Percentiles rank a stretch among this genome's conserved stretches.
These are phyloP conservation scores for Physcomitrellopsis africana DNA, from an alignment of 225 moss, liverwort and hornwort genomes.

Conservation along the genomic window DNA sequence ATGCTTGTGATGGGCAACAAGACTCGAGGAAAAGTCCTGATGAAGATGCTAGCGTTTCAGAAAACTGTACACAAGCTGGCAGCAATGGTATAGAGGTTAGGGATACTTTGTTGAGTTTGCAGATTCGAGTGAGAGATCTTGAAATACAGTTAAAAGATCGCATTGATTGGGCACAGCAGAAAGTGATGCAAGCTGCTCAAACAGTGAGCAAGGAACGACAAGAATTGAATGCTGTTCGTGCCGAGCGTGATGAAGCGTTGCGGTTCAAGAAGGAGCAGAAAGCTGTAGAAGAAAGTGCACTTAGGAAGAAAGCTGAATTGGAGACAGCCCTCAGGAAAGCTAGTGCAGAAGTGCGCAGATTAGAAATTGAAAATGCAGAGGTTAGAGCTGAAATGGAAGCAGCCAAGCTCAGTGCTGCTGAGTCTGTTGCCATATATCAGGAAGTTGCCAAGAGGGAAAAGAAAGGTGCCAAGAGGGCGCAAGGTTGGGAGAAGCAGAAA, in stretches of 20 bases:
- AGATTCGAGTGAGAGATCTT: conserved; percentile 48
- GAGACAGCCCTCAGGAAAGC: conserved; percentile 54
- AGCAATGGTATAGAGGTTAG: conserved; percentile 32
- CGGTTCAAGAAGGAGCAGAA: conserved; percentile 72
- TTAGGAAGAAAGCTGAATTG: conserved; percentile 57
- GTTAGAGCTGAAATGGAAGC: conserved; percentile 76
- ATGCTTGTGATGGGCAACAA: conserved; percentile 28
- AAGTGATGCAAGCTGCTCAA: conserved; percentile 70
- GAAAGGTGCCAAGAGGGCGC: conserved; percentile 62
- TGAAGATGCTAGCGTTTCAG: conserved; percentile 24
- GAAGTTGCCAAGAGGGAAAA: conserved; percentile 71
- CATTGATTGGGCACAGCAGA: conserved; percentile 66
- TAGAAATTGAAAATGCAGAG: conserved; percentile 63
- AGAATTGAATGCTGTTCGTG: conserved; percentile 65
- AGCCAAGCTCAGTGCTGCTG: conserved; percentile 70
- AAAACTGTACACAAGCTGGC: conserved; percentile 21
- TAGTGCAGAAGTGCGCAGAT: conserved; percentile 49
- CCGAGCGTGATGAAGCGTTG: conserved; percentile 61
- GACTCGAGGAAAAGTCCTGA: conserved; percentile 1
- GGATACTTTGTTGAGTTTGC: conserved; percentile 30
- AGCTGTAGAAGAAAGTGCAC: conserved; percentile 57
- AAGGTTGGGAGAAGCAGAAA: conserved; percentile 81
- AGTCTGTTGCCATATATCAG: conserved; percentile 55
- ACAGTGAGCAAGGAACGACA: conserved; percentile 59
- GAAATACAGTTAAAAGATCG: conserved; percentile 57